These are phyloP conservation scores for Phytophthora macrochlamydospora DNA, from an alignment of 352 stramenopile species.

Conservation along the genomic window DNA sequence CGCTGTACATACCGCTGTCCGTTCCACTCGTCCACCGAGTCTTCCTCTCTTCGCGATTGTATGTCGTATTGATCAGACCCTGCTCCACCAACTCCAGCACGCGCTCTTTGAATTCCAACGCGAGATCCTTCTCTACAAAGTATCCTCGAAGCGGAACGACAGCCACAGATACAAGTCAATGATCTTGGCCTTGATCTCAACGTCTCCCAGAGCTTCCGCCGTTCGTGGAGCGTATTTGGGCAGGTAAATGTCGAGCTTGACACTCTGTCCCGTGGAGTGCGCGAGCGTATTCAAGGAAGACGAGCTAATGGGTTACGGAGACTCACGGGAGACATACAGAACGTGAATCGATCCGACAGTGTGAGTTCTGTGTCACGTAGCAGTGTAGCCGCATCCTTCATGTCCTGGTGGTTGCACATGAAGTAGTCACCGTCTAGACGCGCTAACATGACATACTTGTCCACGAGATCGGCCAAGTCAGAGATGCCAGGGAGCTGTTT, in stretches of 20 bases:
- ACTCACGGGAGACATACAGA: conserved; percentile 91
- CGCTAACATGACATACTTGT: conserved; percentile 88
- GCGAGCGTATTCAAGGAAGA: conserved; percentile 87
- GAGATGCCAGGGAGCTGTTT: conserved; percentile 76
- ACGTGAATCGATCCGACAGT: conserved; percentile 83
- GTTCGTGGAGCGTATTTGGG: conserved; percentile 69
- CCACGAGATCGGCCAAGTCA: conserved; percentile 71
- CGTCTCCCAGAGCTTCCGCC: conserved; percentile 82
- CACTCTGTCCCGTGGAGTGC: conserved; percentile 67
- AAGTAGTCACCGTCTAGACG: conserved; percentile 93
- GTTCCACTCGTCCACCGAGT: conserved; percentile 38
- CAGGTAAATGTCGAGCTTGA: conserved; percentile 86
- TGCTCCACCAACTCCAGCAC: conserved; percentile 76
- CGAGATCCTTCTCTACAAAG: conserved; percentile 73
- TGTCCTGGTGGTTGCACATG: conserved; percentile 87
- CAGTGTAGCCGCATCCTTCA: conserved; percentile 72
- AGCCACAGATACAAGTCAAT: conserved; percentile 96
- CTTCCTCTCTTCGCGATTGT: conserved; percentile 61
- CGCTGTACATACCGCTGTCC: conserved; percentile 7
- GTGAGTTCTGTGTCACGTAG: conserved; percentile 72
- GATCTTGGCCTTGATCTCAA: conserved; percentile 93
- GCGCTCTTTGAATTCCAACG: conserved; percentile 63
- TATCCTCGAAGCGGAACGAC: conserved; percentile 89
- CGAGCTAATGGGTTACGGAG: conserved; percentile 77
- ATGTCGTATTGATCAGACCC: conserved; percentile 79